Evolutionary conservation across 139 green algal genomes (phyloP).

Genomic region (Gonium pectorale): DNA sequence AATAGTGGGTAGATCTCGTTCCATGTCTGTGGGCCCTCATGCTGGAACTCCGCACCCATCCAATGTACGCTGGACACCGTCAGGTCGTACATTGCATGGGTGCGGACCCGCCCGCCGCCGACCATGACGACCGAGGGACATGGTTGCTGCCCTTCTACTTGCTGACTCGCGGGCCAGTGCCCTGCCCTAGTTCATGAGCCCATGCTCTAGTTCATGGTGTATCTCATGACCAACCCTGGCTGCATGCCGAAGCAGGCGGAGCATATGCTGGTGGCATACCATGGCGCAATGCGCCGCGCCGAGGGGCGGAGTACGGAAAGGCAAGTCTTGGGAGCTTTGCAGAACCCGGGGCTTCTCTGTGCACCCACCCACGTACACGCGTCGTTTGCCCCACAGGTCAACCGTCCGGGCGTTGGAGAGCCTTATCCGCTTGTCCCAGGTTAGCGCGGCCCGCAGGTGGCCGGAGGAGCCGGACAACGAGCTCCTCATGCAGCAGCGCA

Average conservation of each 20-base stretch:
- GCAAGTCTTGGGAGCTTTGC: too few species aligned
- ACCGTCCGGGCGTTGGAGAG: conserved; percentile 92
- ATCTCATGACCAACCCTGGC: too few species aligned
- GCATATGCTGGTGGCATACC: conserved; percentile 83
- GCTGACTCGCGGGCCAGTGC: too few species aligned
- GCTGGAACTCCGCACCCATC: too few species aligned
- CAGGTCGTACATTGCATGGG: conserved; percentile 84
- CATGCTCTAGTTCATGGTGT: too few species aligned
- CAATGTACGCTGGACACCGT: conserved; percentile 79
- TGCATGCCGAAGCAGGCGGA: conserved; percentile 21
- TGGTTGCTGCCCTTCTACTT: too few species aligned
- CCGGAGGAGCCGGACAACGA: conserved; percentile 7
- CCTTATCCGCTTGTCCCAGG: conserved; percentile 87
- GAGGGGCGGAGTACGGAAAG: conserved; percentile 50
- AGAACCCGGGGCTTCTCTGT: too few species aligned
- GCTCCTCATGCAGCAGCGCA: conserved; percentile 17
- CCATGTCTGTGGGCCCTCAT: too few species aligned
- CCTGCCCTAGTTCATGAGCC: too few species aligned
- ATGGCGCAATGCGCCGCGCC: conserved; percentile 65
- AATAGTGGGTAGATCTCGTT: too few species aligned
- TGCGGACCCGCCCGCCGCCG: conserved; percentile 61
- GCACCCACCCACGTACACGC: too few species aligned
- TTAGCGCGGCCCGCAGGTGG: conserved; percentile 19
- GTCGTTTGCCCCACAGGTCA: neutral
- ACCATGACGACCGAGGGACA: conserved; percentile 64